Base-by-base conservation (phyloP, 2,329 filamentous ascomycete species). In the Ophiostoma triangulosporum region DNA sequence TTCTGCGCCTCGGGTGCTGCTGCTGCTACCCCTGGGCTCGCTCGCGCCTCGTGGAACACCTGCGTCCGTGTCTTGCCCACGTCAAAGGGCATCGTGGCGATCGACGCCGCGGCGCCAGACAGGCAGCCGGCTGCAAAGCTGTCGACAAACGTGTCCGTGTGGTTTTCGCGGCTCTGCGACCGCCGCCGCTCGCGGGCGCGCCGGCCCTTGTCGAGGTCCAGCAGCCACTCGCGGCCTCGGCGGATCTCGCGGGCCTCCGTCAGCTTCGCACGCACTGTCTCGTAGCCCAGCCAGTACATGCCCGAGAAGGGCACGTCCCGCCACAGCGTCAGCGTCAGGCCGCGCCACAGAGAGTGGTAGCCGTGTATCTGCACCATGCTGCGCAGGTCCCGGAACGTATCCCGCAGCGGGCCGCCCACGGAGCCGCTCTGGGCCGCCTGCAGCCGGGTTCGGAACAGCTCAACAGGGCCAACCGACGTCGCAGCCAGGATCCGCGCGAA, bases 271-370 rank as follows among this genome's bases (percentile, higher is more conserved):
- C 89, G 81, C 53, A 91, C 83, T 17, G 79, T 81, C 70, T 98
- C 93, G 65, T 98, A 98, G 12, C 93, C 91, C 82, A 86, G 94
- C 93, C 93, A 98, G 71, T 98, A 98, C 45, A 98, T 78, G 3
- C 86, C 93, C 1, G 91, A 97, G 64, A 98, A 98, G 0, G 93
- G 93, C 0, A 97, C 93, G 64, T 98, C 93, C 58, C 93, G 79
- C 93, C 93, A 98, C 55, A 98, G 77, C 0, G 91, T 97, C 61
- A 98, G 72, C 0, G 84, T 89, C 53, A 98, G 70, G 0, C 93
- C 93, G 54, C 91, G 78, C 93, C 93, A 98, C 0, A 98, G 72
- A 2, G 89, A 88, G 1, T 76, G 75, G 60, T 93, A 88, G 3
- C 93, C 93, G 57, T 87, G 77, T 0, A 71, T 69, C 9, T 75